Conservation (phyloP, 768 basidiomycete genomes). For the Xanthoconium purpureum region DNA sequence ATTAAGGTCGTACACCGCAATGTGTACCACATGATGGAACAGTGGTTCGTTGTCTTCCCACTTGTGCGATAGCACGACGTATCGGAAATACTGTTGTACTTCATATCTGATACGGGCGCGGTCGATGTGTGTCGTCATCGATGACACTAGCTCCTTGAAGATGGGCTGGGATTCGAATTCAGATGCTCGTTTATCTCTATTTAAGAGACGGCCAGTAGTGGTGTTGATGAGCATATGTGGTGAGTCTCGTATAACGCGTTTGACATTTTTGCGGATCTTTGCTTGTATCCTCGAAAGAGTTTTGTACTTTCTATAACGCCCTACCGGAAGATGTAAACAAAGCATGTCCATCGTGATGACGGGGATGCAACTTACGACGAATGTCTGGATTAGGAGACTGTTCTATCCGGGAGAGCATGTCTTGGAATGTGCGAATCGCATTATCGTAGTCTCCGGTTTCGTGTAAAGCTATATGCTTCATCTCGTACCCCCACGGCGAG, state of each 20-base stretch:
- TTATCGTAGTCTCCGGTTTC: neutral
- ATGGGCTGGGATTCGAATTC: neutral
- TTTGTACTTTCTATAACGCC: neutral
- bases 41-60: neutral
- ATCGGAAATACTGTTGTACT: neutral
- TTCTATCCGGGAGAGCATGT: slow-evolving; percentile 1
- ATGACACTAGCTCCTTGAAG: neutral
- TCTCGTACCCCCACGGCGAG: neutral
- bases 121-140: neutral
- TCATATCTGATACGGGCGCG: neutral
- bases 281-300: neutral
- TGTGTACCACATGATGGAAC: neutral
- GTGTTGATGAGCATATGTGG: neutral
- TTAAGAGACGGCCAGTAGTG: neutral
- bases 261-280: neutral
- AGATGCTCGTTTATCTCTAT: neutral
- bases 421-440: neutral
- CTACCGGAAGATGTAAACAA: neutral
- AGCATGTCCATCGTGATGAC: too few relatives aligned
- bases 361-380: neutral
- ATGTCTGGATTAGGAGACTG: neutral
- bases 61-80: neutral
- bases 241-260: neutral
- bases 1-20: neutral
- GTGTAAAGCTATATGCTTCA: neutral